Evolutionary conservation across 2,329 filamentous ascomycete genomes (phyloP).

Genomic region (Metarhizium rileyi): DNA sequence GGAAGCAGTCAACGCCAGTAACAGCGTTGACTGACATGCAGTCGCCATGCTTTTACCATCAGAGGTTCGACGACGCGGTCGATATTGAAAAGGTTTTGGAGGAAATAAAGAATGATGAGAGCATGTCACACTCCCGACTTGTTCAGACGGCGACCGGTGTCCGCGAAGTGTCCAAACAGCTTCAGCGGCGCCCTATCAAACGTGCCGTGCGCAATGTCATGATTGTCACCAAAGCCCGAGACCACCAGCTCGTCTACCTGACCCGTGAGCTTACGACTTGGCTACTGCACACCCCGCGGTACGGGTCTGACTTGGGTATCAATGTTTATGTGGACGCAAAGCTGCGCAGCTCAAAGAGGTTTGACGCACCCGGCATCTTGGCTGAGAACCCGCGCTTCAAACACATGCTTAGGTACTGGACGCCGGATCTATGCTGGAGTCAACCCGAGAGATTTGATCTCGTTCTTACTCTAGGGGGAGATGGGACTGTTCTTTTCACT

Average conservation of each 20-base stretch:
- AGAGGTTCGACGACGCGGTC: slow-evolving; percentile 91
- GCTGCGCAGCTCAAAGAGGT: slow-evolving; percentile 77
- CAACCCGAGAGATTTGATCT: slow-evolving; percentile 92
- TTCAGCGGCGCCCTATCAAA: slow-evolving; percentile 85
- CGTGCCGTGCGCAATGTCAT: slow-evolving; percentile 89
- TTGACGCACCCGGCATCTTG: slow-evolving; percentile 64
- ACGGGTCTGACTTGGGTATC: slow-evolving; percentile 81
- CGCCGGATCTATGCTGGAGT: slow-evolving; percentile 88
- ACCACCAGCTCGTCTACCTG: slow-evolving; percentile 83
- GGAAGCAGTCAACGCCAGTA: slow-evolving; percentile 24
- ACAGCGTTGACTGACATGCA: slow-evolving; percentile 55
- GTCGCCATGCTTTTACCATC: slow-evolving; percentile 96
- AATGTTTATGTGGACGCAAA: slow-evolving; percentile 99
- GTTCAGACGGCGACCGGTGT: slow-evolving; percentile 94
- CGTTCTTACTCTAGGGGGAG: slow-evolving; percentile 77
- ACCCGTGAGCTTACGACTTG: slow-evolving; percentile 82
- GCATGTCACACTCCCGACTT: slow-evolving; percentile 84
- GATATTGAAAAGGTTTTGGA: slow-evolving; percentile 92
- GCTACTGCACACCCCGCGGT: slow-evolving; percentile 80
- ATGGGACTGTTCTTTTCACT: slow-evolving; percentile 80
- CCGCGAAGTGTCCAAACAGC: slow-evolving; percentile 88
- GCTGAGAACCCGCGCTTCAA: slow-evolving; percentile 67
- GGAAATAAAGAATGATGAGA: slow-evolving; percentile 82
- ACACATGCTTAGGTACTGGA: slow-evolving; percentile 90
- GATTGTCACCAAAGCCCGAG: slow-evolving; percentile 96